Conservation (phyloP, 441 rosid species). For the Jatropha podagrica region DNA sequence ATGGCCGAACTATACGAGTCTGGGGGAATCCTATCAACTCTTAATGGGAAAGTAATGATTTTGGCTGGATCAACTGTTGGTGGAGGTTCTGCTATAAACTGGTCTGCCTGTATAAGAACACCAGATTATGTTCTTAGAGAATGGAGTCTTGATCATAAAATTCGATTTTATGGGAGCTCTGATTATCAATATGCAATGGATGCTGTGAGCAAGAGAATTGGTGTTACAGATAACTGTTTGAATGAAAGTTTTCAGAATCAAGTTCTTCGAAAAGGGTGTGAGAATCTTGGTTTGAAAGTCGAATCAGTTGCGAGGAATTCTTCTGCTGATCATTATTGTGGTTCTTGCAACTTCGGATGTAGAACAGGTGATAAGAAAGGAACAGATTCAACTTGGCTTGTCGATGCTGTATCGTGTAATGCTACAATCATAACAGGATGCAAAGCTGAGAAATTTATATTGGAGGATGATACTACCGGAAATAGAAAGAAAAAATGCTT, state of each 20-base stretch:
- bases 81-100: constrained; percentile 76
- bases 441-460: constrained; percentile 60
- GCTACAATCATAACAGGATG: constrained; percentile 70
- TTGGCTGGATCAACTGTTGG: constrained; percentile 79
- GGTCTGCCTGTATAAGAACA: constrained; percentile 73
- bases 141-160: constrained; percentile 56
- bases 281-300: constrained; percentile 54
- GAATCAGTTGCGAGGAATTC: constrained; percentile 54
- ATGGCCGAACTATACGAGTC: constrained; percentile 51
- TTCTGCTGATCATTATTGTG: constrained; percentile 63
- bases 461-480: constrained; percentile 27
- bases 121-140: constrained; percentile 51
- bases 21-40: constrained; percentile 44
- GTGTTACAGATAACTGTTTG: constrained; percentile 49
- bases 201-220: constrained; percentile 48
- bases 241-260: constrained; percentile 68
- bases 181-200: constrained; percentile 62
- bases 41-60: constrained; percentile 46
- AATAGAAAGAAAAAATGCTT: constrained; percentile 45
- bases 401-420: constrained; percentile 59
- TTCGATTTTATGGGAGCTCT: constrained; percentile 49
- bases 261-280: constrained; percentile 72
- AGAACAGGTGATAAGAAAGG: constrained; percentile 67
- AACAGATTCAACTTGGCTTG: constrained; percentile 69
- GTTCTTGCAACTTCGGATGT: constrained; percentile 73